Conservation (phyloP, 139 green algal genomes). For the Closterium sp. region DNA sequence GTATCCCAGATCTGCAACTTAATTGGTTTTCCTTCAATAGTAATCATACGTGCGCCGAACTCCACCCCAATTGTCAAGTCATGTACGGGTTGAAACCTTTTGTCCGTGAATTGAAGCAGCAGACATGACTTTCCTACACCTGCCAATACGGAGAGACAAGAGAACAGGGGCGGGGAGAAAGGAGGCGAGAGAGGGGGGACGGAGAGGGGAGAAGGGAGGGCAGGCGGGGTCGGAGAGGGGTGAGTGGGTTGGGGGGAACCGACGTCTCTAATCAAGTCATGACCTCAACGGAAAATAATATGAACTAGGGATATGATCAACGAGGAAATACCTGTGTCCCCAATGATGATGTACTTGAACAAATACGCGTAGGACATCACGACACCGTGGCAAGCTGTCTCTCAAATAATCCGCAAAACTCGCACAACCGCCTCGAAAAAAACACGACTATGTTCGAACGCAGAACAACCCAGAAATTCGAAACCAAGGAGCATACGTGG, state of each 20-base stretch:
- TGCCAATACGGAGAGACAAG: constrained; percentile 48
- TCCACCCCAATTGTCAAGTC: constrained; percentile 88
- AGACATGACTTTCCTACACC: constrained; percentile 99
- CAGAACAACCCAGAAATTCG: too few species aligned
- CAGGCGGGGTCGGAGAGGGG: background rate
- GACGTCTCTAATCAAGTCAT: background rate
- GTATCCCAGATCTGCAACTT: constrained; percentile 91
- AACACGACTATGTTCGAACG: background rate
- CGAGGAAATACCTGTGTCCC: constrained; percentile 77
- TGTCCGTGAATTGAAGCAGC: constrained; percentile 99
- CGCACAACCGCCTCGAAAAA: too few species aligned
- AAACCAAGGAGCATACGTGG: background rate
- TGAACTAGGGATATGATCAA: background rate
- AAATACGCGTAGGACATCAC: constrained; percentile 68
- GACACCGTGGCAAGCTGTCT: background rate
- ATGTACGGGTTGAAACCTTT: constrained; percentile 96
- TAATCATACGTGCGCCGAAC: constrained; percentile 97
- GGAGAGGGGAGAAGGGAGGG: background rate
- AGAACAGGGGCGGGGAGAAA: background rate
- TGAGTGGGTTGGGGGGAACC: background rate
- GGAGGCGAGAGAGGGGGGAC: background rate
- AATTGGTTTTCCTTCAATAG: constrained; percentile 97
- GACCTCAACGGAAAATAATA: background rate
- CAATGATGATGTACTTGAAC: constrained; percentile 99
- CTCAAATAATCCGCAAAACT: too few species aligned